Percentiles rank a stretch among this genome's conserved stretches.
phyloP scores from a whole-genome alignment of 2,329 filamentous ascomycete species.

The Pseudocercospora fijiensis region DNA sequence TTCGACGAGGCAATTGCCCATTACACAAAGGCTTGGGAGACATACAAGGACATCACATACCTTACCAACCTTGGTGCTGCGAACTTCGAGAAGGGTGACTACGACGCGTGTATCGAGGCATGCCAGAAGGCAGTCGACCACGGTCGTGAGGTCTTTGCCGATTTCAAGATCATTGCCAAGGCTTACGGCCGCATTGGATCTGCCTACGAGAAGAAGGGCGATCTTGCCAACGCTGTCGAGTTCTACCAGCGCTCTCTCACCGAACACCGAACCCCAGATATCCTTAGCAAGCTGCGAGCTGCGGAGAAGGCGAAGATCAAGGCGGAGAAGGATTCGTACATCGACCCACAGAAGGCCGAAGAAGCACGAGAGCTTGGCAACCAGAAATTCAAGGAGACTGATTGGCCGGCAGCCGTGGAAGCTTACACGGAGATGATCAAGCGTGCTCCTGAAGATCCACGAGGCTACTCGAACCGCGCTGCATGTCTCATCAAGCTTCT shows the following conservation, averaged over 20 bases:
- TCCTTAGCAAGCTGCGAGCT: conserved; percentile 85
- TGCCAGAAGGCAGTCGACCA: conserved; percentile 89
- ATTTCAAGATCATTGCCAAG: conserved; percentile 98
- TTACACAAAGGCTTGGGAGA: conserved; percentile 92
- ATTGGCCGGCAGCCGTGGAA: conserved; percentile 92
- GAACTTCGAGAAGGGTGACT: conserved; percentile 94
- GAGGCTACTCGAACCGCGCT: conserved; percentile 95
- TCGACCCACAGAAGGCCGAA: conserved; percentile 89
- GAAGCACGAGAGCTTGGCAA: conserved; percentile 94
- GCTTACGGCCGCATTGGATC: conserved; percentile 91
- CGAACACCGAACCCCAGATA: conserved; percentile 93
- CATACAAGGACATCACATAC: conserved; percentile 95
- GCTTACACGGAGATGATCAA: conserved; percentile 97
- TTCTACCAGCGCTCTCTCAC: conserved; percentile 93
- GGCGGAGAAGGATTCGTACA: conserved; percentile 72
- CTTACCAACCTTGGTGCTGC: conserved; percentile 94
- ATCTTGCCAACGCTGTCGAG: conserved; percentile 75
- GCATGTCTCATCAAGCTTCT: conserved; percentile 96
- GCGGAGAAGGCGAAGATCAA: conserved; percentile 86
- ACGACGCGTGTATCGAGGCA: conserved; percentile 77
- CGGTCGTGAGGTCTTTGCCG: conserved; percentile 82
- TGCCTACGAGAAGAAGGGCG: conserved; percentile 87
- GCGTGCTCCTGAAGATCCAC: conserved; percentile 85
- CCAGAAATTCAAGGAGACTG: conserved; percentile 92
- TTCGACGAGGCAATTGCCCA: conserved; percentile 93